Base-by-base conservation (phyloP, 768 basidiomycete genomes). In the Hygrophoropsis aurantiaca region DNA sequence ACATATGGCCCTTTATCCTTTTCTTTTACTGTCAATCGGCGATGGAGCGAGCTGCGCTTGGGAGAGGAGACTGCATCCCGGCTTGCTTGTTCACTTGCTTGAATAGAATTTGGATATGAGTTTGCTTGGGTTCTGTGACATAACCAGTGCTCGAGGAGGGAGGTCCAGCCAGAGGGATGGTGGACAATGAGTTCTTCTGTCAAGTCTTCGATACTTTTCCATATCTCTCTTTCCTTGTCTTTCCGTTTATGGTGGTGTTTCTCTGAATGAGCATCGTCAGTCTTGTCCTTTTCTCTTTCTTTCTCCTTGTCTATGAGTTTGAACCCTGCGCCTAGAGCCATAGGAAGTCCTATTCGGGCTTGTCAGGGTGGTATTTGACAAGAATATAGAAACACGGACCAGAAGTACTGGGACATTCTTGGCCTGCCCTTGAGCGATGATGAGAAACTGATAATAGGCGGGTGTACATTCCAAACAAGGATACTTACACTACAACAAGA, bases 381-480 rank as follows among this genome's bases (percentile, higher is more conserved):
- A 24, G 42, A 5, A n/a, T n/a, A 5, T 16, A 19, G 6, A 33
- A 50, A 16, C 18, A 57, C 52, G 38, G 37, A 83, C 86, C 87
- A n/a, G 82, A 85, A 25, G 78, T 69, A n/a, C 84, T 87, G 5
- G 88, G 88, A 58, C 88, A 91, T 72, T 90, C 88, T 60, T 91
- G 88, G 21, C 87, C 87, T 10, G 75, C 77, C 39, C 77, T 78
- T 69, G 30, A 48, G 27, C 71, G 72, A 52, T 27, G 42, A 41
- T 60, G 25, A 54, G 53, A n/a, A n/a, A n/a, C n/a, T n/a, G n/a
- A 43, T 52, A 45, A 23, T 15, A 20, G 2, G 23, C 11, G 16
- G 25, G 4, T 19, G 38, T 39, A 44, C 10, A 50, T 26, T 27
- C 18, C 44, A 38, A 45, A 37, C 6, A 42, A 33, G 15, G n/a